Conservation (phyloP, 768 basidiomycete species). For the Bullera alba region DNA sequence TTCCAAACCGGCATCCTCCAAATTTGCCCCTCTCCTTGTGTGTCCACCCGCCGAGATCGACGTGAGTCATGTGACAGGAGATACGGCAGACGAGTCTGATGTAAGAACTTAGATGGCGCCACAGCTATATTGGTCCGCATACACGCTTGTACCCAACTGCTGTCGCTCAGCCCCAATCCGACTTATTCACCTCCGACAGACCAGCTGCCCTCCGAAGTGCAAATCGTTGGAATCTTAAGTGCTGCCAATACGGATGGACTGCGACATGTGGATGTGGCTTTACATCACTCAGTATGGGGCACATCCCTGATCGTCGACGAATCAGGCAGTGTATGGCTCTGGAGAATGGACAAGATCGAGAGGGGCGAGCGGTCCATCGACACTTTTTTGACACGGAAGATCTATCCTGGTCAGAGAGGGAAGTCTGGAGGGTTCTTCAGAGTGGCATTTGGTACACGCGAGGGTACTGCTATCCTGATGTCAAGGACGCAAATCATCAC, state of each 20-base stretch:
- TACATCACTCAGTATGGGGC: conserved; percentile 22
- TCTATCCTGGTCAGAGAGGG: conserved; percentile 4
- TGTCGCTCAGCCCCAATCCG: conserved; percentile 24
- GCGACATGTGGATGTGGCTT: conserved; percentile 21
- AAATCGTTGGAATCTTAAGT: conserved; percentile 6
- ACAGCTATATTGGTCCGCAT: conserved; percentile 18
- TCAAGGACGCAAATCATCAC: conserved; percentile 7
- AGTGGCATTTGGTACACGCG: conserved; percentile 20
- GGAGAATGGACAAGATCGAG: conserved; percentile 20
- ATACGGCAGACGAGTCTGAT: background rate
- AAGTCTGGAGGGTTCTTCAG: conserved; percentile 20
- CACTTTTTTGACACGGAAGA: background rate
- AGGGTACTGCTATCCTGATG: conserved; percentile 22
- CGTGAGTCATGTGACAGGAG: conserved; percentile 6
- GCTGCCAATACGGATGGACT: conserved; percentile 17
- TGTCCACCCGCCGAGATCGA: conserved; percentile 16
- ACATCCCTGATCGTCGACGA: conserved; percentile 27
- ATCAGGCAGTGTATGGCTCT: conserved; percentile 31
- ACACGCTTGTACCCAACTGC: conserved; percentile 16
- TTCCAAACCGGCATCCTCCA: conserved; percentile 28
- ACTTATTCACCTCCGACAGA: conserved; percentile 7
- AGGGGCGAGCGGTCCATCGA: conserved; percentile 1
- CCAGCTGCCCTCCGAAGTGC: conserved; percentile 1
- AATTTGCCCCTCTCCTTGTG: conserved; percentile 16
- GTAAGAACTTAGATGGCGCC: conserved; percentile 12